Percentiles rank a stretch among this genome's conserved stretches.
phyloP scores from a whole-genome alignment of 139 green algal species.

The Chlamydomonas sp. region DNA sequence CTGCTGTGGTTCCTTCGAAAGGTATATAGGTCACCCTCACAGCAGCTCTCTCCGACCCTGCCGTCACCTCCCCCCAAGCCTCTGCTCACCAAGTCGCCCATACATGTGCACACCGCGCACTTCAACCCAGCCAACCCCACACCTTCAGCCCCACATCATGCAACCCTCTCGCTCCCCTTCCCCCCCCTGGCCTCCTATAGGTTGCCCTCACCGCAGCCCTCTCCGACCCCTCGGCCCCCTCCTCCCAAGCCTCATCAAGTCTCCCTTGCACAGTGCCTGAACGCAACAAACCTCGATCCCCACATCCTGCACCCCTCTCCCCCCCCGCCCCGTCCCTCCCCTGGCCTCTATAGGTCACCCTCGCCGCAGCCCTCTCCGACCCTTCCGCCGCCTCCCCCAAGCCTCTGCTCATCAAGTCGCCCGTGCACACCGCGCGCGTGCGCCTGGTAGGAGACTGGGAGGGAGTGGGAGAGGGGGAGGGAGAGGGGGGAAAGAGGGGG shows the following conservation, averaged over 20 bases:
- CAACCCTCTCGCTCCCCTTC: too few relatives aligned
- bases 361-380: background rate
- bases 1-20: constrained; percentile 16
- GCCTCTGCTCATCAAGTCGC: constrained; percentile 58
- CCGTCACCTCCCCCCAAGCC: constrained; percentile 18
- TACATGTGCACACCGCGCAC: constrained; percentile 57
- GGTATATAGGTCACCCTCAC: constrained; percentile 3
- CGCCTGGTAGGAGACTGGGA: too few relatives aligned
- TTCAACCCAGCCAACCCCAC: too few relatives aligned
- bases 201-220: background rate
- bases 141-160: too few relatives aligned
- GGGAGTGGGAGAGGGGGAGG: too few relatives aligned
- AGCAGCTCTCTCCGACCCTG: background rate
- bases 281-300: too few relatives aligned
- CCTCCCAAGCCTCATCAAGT: constrained; percentile 56
- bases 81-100: constrained; percentile 60
- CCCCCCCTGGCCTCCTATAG: too few relatives aligned
- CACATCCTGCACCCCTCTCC: too few relatives aligned
- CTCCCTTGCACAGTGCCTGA: constrained; percentile 50
- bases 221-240: background rate
- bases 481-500: too few relatives aligned
- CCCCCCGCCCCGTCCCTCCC: too few relatives aligned
- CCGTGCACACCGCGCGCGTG: constrained; percentile 55
- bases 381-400: constrained; percentile 8
- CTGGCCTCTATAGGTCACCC: too few relatives aligned